Evolutionary conservation across 73 alveolate species (phyloP).

Genomic region (Paramecium caudatum): DNA sequence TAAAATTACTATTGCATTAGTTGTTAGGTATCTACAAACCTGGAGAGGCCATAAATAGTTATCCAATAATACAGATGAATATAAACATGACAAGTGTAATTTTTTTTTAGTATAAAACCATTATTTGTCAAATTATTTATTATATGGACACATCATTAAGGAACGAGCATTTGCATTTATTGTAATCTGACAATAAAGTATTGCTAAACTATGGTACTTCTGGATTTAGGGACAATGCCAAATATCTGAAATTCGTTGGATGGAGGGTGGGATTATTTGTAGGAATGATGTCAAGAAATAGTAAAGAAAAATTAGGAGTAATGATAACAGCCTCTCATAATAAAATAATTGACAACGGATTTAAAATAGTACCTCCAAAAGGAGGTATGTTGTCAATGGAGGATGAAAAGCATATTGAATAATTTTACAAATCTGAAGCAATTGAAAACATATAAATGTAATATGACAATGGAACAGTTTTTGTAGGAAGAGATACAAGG

Average conservation of each 20-base stretch:
- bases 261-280: constrained; percentile 89
- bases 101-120: too few relatives aligned
- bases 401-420: constrained; percentile 87
- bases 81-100: too few relatives aligned
- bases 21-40: too few relatives aligned
- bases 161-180: neutral
- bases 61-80: too few relatives aligned
- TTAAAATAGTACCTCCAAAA: constrained; percentile 85
- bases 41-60: too few relatives aligned
- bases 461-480: constrained; percentile 77
- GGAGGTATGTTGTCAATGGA: constrained; percentile 90
- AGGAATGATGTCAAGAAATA: constrained; percentile 82
- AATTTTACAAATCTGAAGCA: constrained; percentile 82
- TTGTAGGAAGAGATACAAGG: constrained; percentile 86
- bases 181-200: neutral
- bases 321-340: constrained; percentile 97
- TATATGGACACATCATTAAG: neutral
- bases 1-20: too few relatives aligned
- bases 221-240: constrained; percentile 87
- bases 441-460: constrained; percentile 52
- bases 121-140: too few relatives aligned
- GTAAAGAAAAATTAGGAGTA: constrained; percentile 86
- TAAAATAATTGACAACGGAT: constrained; percentile 89
- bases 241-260: constrained; percentile 74
- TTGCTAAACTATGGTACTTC: constrained; percentile 83